These are phyloP conservation scores for Aspergillus biplanus DNA, from an alignment of 495 filamentous ascomycete genomes.

Conservation along the genomic window DNA sequence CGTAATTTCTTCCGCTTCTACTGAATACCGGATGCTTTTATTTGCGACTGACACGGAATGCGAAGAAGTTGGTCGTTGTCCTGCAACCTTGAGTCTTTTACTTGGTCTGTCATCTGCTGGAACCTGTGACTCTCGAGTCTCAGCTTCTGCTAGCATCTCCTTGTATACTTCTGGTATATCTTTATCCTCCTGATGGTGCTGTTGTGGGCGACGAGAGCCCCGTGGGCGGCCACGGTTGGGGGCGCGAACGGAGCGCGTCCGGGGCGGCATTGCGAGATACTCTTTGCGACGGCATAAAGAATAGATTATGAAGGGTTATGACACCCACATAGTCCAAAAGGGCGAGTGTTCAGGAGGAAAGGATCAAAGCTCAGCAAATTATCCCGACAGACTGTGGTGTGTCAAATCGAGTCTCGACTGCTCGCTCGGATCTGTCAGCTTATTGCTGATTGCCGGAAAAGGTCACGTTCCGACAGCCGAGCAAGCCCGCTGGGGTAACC, in stretches of 20 bases:
- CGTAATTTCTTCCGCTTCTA: constrained; percentile 20
- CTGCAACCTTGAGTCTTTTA: constrained; percentile 51
- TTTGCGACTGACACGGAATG: constrained; percentile 7
- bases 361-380: too few species aligned
- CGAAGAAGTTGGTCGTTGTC: constrained; percentile 29
- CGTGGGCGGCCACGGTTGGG: constrained; percentile 18
- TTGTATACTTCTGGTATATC: constrained; percentile 60
- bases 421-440: neutral
- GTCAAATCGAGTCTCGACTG: neutral
- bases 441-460: neutral
- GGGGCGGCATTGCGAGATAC: constrained; percentile 28
- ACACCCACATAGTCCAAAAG: neutral
- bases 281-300: constrained; percentile 17
- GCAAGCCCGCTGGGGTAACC: too few species aligned
- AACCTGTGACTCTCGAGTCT: constrained; percentile 43
- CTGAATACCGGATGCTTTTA: constrained; percentile 12
- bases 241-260: constrained; percentile 23
- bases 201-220: constrained; percentile 20
- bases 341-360: neutral
- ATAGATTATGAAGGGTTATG: neutral
- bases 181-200: constrained; percentile 21
- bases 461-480: too few species aligned
- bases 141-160: constrained; percentile 70
- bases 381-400: too few species aligned
- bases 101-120: constrained; percentile 37